Evolutionary conservation across 2,329 filamentous ascomycete genomes (phyloP).

Genomic region (Clonostachys sp.): DNA sequence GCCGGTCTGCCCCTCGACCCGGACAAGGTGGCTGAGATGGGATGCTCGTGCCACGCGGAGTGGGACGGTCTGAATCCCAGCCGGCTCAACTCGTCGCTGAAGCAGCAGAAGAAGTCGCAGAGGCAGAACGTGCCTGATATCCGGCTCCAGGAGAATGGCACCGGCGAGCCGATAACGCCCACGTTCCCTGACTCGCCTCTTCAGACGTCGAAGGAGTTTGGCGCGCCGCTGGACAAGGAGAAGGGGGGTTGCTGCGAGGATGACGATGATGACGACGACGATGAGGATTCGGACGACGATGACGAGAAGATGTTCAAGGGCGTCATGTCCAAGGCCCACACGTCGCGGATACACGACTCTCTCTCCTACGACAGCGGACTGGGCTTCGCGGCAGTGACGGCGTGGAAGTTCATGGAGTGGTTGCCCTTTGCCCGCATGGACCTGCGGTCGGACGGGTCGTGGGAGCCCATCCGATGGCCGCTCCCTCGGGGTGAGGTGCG

Average conservation of each 20-base stretch:
- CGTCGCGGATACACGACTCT: constrained; percentile 63
- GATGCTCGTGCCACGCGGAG: constrained; percentile 41
- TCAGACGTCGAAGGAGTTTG: constrained; percentile 7
- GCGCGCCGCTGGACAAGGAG: constrained; percentile 4
- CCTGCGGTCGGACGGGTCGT: constrained; percentile 64
- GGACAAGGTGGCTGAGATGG: constrained; percentile 61
- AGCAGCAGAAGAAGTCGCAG: constrained; percentile 1
- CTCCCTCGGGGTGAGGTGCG: constrained; percentile 73
- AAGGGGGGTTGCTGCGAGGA: neutral
- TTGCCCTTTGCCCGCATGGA: constrained; percentile 81
- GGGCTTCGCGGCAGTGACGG: constrained; percentile 47
- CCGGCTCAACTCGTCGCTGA: neutral
- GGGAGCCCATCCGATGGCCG: constrained; percentile 79
- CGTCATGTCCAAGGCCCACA: constrained; percentile 53
- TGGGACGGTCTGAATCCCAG: constrained; percentile 1
- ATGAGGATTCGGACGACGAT: constrained; percentile 10
- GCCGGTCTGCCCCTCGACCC: constrained; percentile 69
- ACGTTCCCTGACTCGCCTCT: constrained; percentile 1
- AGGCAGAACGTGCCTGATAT: constrained; percentile 19
- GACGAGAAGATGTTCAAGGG: constrained; percentile 41
- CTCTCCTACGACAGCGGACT: constrained; percentile 61
- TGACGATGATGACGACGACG: constrained; percentile 1
- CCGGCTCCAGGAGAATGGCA: constrained; percentile 11
- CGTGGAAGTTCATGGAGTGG: constrained; percentile 79
- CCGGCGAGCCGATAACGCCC: neutral